A percentile compares a stretch with the other conserved stretches of the same genome.
phyloP scores from a whole-genome alignment of 106 monocot genomes.

The Dendrobium catenatum region DNA sequence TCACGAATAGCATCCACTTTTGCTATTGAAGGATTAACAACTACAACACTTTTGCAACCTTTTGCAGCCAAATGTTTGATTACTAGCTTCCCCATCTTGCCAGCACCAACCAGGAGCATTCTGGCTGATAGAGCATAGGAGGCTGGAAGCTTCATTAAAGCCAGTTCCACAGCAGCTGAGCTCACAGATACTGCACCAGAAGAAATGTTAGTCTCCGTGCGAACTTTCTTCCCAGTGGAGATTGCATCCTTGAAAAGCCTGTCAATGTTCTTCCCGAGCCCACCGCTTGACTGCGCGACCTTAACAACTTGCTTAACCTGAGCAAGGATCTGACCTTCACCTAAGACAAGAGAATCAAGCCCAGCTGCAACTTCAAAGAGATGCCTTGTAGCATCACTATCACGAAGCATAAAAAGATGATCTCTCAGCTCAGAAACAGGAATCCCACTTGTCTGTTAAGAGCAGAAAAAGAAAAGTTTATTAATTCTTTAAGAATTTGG shows the following conservation, averaged over 20 bases:
- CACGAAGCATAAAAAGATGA: slow-evolving; percentile 88
- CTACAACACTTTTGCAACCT: slow-evolving; percentile 77
- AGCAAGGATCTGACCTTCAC: slow-evolving; percentile 96
- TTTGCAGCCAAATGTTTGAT: slow-evolving; percentile 90
- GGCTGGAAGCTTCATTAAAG: slow-evolving; percentile 82
- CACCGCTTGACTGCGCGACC: slow-evolving; percentile 62
- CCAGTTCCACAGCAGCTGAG: slow-evolving; percentile 96
- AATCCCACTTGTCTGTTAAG: slow-evolving; percentile 76
- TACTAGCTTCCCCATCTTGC: slow-evolving; percentile 98
- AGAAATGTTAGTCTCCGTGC: slow-evolving; percentile 86
- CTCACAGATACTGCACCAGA: slow-evolving; percentile 97
- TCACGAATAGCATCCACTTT: slow-evolving; percentile 69
- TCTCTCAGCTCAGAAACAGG: slow-evolving; percentile 76
- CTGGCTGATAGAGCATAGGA: slow-evolving; percentile 39
- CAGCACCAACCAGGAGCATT: slow-evolving; percentile 90
- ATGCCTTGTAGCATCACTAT: slow-evolving; percentile 84
- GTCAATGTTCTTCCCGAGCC: slow-evolving; percentile 88
- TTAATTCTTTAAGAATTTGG: background rate
- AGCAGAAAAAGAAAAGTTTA: background rate
- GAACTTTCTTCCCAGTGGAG: slow-evolving; percentile 77
- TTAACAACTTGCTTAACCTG: slow-evolving; percentile 94
- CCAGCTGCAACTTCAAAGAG: slow-evolving; percentile 93
- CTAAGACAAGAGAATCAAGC: slow-evolving; percentile 92
- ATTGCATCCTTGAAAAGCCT: slow-evolving; percentile 95
- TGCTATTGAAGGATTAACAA: slow-evolving; percentile 78